Percentiles rank a stretch among this genome's conserved stretches.
Conservation (phyloP, 106 monocot genomes). For the Apostasia shenzhenica region DNA sequence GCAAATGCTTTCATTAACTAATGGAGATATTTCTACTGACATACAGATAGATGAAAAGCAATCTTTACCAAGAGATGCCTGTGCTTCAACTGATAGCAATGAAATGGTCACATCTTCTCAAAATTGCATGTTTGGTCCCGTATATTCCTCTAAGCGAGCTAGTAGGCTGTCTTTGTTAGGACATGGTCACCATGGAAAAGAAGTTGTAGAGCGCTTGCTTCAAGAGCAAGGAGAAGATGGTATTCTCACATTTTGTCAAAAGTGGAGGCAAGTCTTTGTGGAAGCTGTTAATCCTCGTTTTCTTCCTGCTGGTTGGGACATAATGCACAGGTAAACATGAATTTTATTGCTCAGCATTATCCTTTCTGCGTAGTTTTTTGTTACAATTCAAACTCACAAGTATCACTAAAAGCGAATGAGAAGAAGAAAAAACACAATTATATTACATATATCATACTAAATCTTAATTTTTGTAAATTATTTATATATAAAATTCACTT, state of each 20-base stretch:
- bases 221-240: conserved; percentile 68
- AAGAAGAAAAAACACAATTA: no score
- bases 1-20: background rate
- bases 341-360: background rate
- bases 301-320: conserved; percentile 85
- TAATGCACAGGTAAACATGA: conserved; percentile 74
- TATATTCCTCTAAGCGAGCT: conserved; percentile 19
- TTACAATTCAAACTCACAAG: no score
- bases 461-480: no score
- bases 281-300: conserved; percentile 71
- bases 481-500: background rate
- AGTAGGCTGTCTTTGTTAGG: conserved; percentile 78
- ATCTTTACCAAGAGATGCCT: conserved; percentile 3
- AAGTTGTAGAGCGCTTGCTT: conserved; percentile 74
- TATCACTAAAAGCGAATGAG: no score
- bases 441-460: no score
- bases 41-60: conserved; percentile 10
- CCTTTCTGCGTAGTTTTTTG: no score
- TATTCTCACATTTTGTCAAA: conserved; percentile 73
- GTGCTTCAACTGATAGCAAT: conserved; percentile 4
- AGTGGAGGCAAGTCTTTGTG: conserved; percentile 95
- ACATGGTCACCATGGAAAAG: conserved; percentile 89
- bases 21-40: conserved; percentile 13
- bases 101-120: conserved; percentile 1
- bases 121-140: conserved; percentile 7